Evolutionary conservation across 495 filamentous ascomycete species (phyloP).

Genomic region (Penicillium mononematosum): DNA sequence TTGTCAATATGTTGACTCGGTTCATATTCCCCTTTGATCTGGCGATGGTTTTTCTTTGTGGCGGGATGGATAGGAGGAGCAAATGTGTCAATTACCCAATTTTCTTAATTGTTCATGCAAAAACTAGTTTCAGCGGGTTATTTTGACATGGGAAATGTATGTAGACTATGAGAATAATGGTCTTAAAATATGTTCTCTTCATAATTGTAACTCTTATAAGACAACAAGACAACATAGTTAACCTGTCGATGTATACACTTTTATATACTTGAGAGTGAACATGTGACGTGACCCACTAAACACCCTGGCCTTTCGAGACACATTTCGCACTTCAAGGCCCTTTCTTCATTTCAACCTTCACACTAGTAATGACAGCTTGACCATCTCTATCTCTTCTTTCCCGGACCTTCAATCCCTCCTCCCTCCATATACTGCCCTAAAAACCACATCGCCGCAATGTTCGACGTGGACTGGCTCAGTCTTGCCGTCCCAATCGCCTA

Average conservation of each 20-base stretch:
- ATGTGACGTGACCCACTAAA: conserved; percentile 36
- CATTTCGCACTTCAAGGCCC: background rate
- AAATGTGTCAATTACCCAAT: conserved; percentile 6
- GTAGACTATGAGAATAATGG: conserved; percentile 10
- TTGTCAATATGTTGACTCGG: conserved; percentile 14
- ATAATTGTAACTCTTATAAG: background rate
- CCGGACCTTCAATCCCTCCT: background rate
- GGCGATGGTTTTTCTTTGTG: conserved; percentile 9
- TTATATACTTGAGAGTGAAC: conserved; percentile 8
- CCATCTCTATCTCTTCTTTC: background rate
- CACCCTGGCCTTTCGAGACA: conserved; percentile 31
- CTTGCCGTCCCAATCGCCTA: conserved; percentile 84
- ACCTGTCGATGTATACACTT: background rate
- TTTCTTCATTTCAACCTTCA: background rate
- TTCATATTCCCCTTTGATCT: conserved; percentile 19
- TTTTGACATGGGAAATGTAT: conserved; percentile 8
- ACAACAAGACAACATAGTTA: too few relatives aligned
- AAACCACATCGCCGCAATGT: conserved; percentile 38
- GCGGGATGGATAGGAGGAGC: conserved; percentile 8
- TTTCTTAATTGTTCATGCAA: conserved; percentile 2
- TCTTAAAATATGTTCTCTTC: background rate
- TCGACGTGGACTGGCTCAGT: conserved; percentile 68
- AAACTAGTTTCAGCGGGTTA: background rate
- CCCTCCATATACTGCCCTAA: conserved; percentile 14
- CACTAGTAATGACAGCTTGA: conserved; percentile 5